A percentile compares a stretch with the other conserved stretches of the same genome.
phyloP scores from a whole-genome alignment of 139 green algal genomes.

The Chlamydomonas applanata region DNA sequence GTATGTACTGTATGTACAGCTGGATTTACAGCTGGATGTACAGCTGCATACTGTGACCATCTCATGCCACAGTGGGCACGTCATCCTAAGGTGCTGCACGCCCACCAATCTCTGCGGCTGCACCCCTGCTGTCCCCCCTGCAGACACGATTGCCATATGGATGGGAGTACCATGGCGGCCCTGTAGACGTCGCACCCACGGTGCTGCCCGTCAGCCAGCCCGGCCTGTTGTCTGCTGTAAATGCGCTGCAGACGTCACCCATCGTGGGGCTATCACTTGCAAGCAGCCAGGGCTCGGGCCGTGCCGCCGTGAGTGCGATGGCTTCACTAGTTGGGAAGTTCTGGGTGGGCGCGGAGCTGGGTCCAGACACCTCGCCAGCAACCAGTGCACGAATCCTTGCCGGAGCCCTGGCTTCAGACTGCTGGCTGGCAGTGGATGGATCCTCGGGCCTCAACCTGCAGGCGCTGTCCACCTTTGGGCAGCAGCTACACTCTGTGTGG shows the following conservation, averaged over 20 bases:
- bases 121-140: not conserved
- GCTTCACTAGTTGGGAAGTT: constrained; percentile 16
- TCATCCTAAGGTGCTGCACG: no score
- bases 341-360: not conserved
- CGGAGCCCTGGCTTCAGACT: not conserved
- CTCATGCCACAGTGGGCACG: no score
- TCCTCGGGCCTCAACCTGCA: constrained; percentile 21
- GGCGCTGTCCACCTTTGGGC: constrained; percentile 18
- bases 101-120: no score
- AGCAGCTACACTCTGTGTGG: constrained; percentile 28
- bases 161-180: constrained; percentile 38
- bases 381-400: not conserved
- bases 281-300: not conserved
- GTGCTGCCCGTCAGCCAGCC: constrained; percentile 16
- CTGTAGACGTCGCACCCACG: constrained; percentile 5
- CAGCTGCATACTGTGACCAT: no score
- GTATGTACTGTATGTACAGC: no score
- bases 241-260: constrained; percentile 37
- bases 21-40: no score
- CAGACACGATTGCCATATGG: constrained; percentile 33
- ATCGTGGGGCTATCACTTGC: constrained; percentile 20
- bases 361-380: not conserved
- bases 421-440: constrained; percentile 32
- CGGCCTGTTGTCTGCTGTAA: constrained; percentile 29
- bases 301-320: not conserved